Evolutionary conservation across 2,329 filamentous ascomycete species (phyloP).

Genomic region (Diaporthe capsici): DNA sequence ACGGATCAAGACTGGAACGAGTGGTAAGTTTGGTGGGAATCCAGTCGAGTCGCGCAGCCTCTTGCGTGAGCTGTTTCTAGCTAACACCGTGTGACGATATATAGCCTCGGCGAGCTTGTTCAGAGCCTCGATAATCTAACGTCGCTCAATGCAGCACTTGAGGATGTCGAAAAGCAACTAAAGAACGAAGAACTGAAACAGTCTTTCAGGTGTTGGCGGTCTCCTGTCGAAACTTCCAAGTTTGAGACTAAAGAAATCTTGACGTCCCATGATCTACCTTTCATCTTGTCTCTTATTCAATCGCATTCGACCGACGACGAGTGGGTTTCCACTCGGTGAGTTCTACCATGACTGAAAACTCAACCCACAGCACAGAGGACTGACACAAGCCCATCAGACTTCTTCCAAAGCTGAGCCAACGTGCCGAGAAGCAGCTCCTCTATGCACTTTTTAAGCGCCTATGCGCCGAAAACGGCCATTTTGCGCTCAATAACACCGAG

Average conservation of each 20-base stretch:
- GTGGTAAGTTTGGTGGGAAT: neutral
- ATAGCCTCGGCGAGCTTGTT: slow-evolving; percentile 15
- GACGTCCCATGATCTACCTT: neutral
- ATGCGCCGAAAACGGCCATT: neutral
- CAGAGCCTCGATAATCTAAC: neutral
- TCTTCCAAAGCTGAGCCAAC: slow-evolving; percentile 3
- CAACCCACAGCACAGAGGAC: neutral
- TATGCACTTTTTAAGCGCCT: neutral
- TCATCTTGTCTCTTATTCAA: neutral
- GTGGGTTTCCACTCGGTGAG: slow-evolving; percentile 1
- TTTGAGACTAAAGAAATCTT: neutral
- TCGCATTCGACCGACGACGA: neutral
- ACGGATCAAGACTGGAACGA: slow-evolving; percentile 9
- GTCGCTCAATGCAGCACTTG: neutral
- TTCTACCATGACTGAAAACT: neutral
- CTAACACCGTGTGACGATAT: neutral
- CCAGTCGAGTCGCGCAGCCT: neutral
- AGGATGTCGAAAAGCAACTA: neutral
- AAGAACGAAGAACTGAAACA: neutral
- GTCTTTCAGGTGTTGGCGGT: neutral
- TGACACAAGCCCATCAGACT: neutral
- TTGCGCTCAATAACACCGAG: neutral
- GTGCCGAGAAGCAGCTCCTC: slow-evolving; percentile 13
- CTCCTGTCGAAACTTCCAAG: neutral
- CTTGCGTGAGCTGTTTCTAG: neutral